Conservation (phyloP, 331 rosid genomes). For the Malus hybrid region DNA sequence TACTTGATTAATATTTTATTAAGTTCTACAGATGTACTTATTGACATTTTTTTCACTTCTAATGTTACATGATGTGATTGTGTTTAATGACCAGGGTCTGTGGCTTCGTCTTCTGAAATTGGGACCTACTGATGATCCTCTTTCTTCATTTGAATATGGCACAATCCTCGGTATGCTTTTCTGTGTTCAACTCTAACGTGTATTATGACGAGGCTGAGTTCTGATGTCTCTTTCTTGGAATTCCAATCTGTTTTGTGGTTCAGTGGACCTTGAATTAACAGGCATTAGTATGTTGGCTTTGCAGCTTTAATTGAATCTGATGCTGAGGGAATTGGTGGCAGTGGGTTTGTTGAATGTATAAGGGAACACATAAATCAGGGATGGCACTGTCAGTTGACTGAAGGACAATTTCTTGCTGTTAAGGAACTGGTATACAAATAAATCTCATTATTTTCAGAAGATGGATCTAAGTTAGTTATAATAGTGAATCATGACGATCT, state of each 20-base stretch:
- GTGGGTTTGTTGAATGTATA: conserved; percentile 96
- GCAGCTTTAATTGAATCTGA: conserved; percentile 99
- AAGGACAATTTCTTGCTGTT: conserved; percentile 96
- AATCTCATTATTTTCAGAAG: background rate
- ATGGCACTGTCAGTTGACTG: conserved; percentile 90
- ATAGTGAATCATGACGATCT: background rate
- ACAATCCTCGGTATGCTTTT: conserved; percentile 77
- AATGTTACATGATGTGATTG: conserved; percentile 1
- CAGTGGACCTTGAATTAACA: conserved; percentile 12
- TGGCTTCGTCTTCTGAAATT: conserved; percentile 95
- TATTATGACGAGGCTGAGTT: conserved; percentile 3
- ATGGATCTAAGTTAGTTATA: conserved; percentile 7
- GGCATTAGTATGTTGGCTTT: conserved; percentile 21
- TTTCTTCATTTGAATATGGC: conserved; percentile 97
- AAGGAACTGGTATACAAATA: conserved; percentile 73
- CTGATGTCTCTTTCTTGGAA: conserved; percentile 12
- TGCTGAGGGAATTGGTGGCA: conserved; percentile 99
- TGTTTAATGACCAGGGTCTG: conserved; percentile 57
- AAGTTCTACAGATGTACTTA: background rate
- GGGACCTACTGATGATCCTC: conserved; percentile 97
- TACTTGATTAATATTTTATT: background rate
- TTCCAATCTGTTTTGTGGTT: conserved; percentile 14
- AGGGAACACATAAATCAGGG: conserved; percentile 98
- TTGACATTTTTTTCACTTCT: background rate
- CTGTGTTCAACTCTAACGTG: conserved; percentile 20